phyloP scores from a whole-genome alignment of 2,329 filamentous ascomycete genomes.

The Colletotrichum sp. region DNA sequence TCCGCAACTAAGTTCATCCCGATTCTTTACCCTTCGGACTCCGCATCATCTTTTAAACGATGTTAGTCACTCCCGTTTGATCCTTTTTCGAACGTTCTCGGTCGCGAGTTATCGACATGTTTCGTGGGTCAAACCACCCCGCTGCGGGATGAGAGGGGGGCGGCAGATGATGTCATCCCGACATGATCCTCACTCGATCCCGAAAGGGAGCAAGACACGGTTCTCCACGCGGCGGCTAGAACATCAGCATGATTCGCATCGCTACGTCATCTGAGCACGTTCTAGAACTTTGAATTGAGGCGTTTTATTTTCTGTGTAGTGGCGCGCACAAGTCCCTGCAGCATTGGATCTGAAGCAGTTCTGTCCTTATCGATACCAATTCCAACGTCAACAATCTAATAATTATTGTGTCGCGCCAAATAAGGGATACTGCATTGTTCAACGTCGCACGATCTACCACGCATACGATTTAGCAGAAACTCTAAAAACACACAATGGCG shows the following conservation, averaged over 20 bases:
- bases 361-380: neutral
- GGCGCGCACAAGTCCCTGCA: neutral
- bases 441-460: neutral
- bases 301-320: neutral
- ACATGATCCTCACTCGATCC: neutral
- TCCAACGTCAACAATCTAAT: neutral
- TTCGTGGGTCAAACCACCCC: neutral
- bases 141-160: neutral
- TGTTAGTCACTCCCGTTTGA: neutral
- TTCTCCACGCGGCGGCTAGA: neutral
- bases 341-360: too few relatives aligned
- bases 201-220: neutral
- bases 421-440: neutral
- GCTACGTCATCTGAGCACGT: conserved; percentile 3
- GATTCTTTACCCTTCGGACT: too few relatives aligned
- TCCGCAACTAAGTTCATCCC: neutral
- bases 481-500: neutral
- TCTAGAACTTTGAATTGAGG: neutral
- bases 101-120: neutral
- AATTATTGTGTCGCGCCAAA: neutral
- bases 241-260: neutral
- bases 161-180: conserved; percentile 10
- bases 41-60: neutral
- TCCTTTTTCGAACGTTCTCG: neutral
- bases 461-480: neutral